phyloP scores from a whole-genome alignment of 2,329 filamentous ascomycete species.

The Nemania sp. region DNA sequence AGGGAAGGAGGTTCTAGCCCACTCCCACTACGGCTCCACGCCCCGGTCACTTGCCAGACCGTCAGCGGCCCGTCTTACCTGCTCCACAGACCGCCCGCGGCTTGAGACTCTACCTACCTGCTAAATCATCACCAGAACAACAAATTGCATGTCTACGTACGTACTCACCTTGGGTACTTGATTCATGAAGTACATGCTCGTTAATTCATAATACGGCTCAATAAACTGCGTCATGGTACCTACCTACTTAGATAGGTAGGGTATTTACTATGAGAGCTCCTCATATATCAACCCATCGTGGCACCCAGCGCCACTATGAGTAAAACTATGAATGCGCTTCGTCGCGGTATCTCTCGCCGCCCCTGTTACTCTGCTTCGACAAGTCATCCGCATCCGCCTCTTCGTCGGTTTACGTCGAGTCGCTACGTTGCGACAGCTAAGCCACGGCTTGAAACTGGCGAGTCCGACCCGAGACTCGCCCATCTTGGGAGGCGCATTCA shows the following conservation, averaged over 20 bases:
- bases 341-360: not conserved
- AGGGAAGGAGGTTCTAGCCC: too few species aligned
- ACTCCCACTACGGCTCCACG: too few species aligned
- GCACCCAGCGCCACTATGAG: constrained; percentile 12
- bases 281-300: constrained; percentile 1
- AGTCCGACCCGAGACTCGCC: constrained; percentile 46
- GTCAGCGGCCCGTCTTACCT: too few species aligned
- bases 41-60: too few species aligned
- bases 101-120: too few species aligned
- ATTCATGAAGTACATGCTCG: too few species aligned
- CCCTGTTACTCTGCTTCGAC: not conserved
- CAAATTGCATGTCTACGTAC: too few species aligned
- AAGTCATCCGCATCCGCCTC: not conserved
- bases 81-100: too few species aligned
- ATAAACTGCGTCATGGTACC: not conserved
- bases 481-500: constrained; percentile 49
- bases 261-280: not conserved
- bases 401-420: constrained; percentile 7
- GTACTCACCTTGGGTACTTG: too few species aligned
- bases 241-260: not conserved
- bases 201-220: not conserved
- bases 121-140: too few species aligned
- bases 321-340: not conserved
- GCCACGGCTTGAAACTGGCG: constrained; percentile 18
- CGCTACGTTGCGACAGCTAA: constrained; percentile 7